A percentile compares a stretch with the other conserved stretches of the same genome.
Evolutionary conservation across 257 asterid species (phyloP).

Genomic region (Ilex aquifolium): DNA sequence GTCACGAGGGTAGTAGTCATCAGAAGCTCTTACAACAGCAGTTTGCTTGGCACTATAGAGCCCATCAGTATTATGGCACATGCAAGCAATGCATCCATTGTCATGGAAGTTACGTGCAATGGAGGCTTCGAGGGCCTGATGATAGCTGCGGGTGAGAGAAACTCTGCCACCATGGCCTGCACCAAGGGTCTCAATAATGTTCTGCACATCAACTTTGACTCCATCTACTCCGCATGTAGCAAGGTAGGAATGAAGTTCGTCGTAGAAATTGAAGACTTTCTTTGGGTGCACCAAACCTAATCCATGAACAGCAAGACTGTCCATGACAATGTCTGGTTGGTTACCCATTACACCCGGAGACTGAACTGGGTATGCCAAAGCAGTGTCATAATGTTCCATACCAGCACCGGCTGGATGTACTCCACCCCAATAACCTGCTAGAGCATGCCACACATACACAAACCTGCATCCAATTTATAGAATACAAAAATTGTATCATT

Average conservation of each 20-base stretch:
- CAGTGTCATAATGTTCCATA: slow-evolving; percentile 77
- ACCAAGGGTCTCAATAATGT: slow-evolving; percentile 93
- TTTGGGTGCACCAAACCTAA: slow-evolving; percentile 87
- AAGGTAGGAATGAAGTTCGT: slow-evolving; percentile 85
- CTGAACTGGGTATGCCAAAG: slow-evolving; percentile 84
- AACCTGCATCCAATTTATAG: slow-evolving; percentile 26
- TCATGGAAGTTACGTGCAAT: slow-evolving; percentile 70
- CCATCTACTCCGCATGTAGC: slow-evolving; percentile 96
- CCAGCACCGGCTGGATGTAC: slow-evolving; percentile 88
- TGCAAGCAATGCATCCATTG: slow-evolving; percentile 89
- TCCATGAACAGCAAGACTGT: slow-evolving; percentile 90
- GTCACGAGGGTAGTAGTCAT: slow-evolving; percentile 86
- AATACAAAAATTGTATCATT: too few relatives aligned
- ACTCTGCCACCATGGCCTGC: slow-evolving; percentile 98
- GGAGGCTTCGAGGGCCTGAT: slow-evolving; percentile 94
- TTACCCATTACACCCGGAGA: slow-evolving; percentile 90
- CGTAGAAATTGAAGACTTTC: slow-evolving; percentile 81
- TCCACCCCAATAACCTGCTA: slow-evolving; percentile 99
- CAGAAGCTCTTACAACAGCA: slow-evolving; percentile 89
- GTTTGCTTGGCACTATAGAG: slow-evolving; percentile 77
- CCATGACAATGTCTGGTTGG: slow-evolving; percentile 97
- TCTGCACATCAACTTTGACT: slow-evolving; percentile 97
- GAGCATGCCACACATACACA: slow-evolving; percentile 89
- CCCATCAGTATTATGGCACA: slow-evolving; percentile 96
- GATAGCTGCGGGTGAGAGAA: slow-evolving; percentile 80